A percentile compares a stretch with the other conserved stretches of the same genome.
phyloP scores from a whole-genome alignment of 768 basidiomycete genomes.

The Trametes cubensis region DNA sequence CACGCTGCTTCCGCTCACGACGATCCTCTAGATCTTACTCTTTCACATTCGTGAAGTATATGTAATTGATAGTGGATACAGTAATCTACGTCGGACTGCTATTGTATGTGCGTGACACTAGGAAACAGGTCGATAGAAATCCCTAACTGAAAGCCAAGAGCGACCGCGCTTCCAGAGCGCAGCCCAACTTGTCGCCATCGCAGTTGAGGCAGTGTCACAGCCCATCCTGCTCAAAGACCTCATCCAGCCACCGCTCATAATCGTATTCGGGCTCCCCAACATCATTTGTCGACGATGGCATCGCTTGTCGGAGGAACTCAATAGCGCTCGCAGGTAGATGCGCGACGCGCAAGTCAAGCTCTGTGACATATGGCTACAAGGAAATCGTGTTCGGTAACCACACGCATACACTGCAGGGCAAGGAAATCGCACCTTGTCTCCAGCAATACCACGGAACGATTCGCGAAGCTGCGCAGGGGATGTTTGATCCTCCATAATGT shows the following conservation, averaged over 20 bases:
- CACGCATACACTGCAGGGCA: neutral
- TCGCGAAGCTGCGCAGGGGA: constrained; percentile 90
- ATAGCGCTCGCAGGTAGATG: constrained; percentile 75
- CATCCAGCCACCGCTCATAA: constrained; percentile 81
- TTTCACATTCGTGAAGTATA: neutral
- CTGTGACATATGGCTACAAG: constrained; percentile 85
- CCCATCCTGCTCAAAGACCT: constrained; percentile 56
- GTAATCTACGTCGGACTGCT: constrained; percentile 15
- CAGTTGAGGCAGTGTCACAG: constrained; percentile 11
- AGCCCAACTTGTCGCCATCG: neutral
- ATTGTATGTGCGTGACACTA: constrained; percentile 6
- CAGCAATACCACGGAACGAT: constrained; percentile 90
- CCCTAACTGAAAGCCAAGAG: neutral
- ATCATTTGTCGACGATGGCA: constrained; percentile 62
- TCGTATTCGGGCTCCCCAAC: constrained; percentile 72
- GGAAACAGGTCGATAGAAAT: neutral
- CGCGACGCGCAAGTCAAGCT: constrained; percentile 86
- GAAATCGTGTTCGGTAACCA: neutral
- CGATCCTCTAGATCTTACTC: constrained; percentile 1
- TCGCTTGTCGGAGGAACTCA: constrained; percentile 79
- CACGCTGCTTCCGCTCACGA: constrained; percentile 4
- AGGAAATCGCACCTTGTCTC: constrained; percentile 68
- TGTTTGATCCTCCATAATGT: constrained; percentile 94
- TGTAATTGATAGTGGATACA: constrained; percentile 20
- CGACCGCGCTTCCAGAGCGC: constrained; percentile 19